Evolutionary conservation across 164 flowering plant species (phyloP).

Genomic region (Stephania yunnanensis): DNA sequence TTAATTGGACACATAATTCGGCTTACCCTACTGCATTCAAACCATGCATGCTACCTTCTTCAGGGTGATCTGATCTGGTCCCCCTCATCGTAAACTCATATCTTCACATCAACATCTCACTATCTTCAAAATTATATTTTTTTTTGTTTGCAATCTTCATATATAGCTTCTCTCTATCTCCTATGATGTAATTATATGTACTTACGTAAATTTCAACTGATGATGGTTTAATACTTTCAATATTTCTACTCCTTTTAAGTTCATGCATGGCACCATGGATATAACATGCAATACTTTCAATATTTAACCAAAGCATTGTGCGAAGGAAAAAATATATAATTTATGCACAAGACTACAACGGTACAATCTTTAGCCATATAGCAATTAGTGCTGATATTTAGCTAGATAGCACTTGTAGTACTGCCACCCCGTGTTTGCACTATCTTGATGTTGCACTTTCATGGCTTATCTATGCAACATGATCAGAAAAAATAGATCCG

Average conservation of each 20-base stretch:
- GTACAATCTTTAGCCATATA: no score
- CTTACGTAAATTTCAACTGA: no score
- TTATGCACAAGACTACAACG: neutral
- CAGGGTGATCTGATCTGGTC: neutral
- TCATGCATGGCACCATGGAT: no score
- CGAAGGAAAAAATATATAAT: no score
- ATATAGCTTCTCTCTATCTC: no score
- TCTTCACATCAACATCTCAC: neutral
- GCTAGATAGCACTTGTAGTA: neutral
- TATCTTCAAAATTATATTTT: neutral
- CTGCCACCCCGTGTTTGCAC: neutral
- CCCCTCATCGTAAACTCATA: neutral
- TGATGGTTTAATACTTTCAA: no score
- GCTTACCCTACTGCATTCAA: conserved; percentile 10
- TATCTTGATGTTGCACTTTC: neutral
- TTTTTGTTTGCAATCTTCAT: neutral
- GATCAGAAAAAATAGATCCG: neutral
- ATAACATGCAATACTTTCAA: no score
- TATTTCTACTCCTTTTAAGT: no score
- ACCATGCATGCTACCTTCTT: neutral
- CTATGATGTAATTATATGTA: no score
- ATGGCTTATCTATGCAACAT: neutral
- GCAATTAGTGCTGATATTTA: neutral
- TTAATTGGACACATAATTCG: conserved; percentile 9
- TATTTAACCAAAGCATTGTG: no score